phyloP scores from a whole-genome alignment of 2,329 filamentous ascomycete species.

The Xylariaceae sp. region DNA sequence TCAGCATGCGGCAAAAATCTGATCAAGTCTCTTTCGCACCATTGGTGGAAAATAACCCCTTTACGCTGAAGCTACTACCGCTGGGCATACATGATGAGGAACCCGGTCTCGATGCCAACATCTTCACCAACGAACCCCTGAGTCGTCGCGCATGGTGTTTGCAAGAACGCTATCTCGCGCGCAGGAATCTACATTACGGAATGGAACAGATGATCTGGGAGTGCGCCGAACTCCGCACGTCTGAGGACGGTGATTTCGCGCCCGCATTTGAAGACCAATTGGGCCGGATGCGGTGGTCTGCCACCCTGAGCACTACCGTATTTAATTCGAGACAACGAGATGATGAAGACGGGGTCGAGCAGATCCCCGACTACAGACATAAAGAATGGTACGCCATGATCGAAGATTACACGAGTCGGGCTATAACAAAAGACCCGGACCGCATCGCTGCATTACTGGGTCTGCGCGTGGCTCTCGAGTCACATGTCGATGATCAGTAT shows the following conservation, averaged over 20 bases:
- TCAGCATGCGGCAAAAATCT: not conserved
- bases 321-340: constrained; percentile 4
- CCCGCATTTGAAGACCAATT: constrained; percentile 4
- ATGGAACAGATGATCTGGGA: constrained; percentile 22
- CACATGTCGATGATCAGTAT: constrained; percentile 16
- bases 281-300: constrained; percentile 12
- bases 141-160: constrained; percentile 23
- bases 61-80: constrained; percentile 1
- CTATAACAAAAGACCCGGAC: constrained; percentile 25
- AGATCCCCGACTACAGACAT: constrained; percentile 9
- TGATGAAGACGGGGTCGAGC: not conserved
- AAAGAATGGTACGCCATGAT: constrained; percentile 23
- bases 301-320: constrained; percentile 7
- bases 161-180: constrained; percentile 21
- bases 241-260: constrained; percentile 20
- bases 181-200: constrained; percentile 19
- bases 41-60: not conserved
- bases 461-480: constrained; percentile 19
- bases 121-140: constrained; percentile 13
- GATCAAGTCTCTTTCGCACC: not conserved
- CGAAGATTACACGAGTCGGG: constrained; percentile 21
- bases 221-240: constrained; percentile 17
- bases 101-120: not conserved
- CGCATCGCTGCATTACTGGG: constrained; percentile 29
- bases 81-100: not conserved